phyloP scores from a whole-genome alignment of 1,284 basidiomycete genomes.

The Porodaedalea pini region DNA sequence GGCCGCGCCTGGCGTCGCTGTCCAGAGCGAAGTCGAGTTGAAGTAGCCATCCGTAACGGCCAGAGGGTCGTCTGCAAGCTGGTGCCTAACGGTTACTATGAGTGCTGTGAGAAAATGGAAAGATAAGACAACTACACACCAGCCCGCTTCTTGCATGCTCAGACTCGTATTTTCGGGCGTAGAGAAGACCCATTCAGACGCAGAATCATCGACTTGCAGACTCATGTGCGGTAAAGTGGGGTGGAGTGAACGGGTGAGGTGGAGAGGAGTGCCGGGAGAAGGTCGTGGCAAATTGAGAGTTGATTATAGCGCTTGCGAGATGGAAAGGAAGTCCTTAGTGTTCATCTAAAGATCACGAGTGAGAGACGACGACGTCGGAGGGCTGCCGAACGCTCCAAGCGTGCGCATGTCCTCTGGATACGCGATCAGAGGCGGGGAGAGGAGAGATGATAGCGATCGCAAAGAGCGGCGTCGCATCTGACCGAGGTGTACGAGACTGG shows the following conservation, averaged over 20 bases:
- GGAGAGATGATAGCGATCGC: constrained; percentile 3
- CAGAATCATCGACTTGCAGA: constrained; percentile 5
- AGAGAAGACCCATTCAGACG: constrained; percentile 11
- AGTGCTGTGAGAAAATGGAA: background rate
- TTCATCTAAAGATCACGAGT: background rate
- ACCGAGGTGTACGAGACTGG: background rate
- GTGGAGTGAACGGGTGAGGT: background rate
- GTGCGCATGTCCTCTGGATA: background rate
- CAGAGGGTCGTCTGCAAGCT: constrained; percentile 2
- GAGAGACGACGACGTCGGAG: background rate
- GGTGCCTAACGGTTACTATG: constrained; percentile 1
- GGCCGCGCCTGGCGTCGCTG: constrained; percentile 5
- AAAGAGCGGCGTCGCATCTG: background rate
- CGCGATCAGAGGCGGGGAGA: constrained; percentile 1
- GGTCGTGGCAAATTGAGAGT: background rate
- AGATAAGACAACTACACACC: constrained; percentile 1
- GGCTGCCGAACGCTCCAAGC: background rate
- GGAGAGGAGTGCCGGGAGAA: background rate
- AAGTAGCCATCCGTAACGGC: background rate
- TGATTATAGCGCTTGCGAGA: background rate
- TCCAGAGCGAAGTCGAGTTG: constrained; percentile 8
- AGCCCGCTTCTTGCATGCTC: constrained; percentile 2
- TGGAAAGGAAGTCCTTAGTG: background rate
- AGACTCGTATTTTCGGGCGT: background rate
- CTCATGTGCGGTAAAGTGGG: constrained; percentile 1